These are phyloP conservation scores for Aureobasidium leucospermi DNA, from an alignment of 2,329 filamentous ascomycete species.

Conservation along the genomic window DNA sequence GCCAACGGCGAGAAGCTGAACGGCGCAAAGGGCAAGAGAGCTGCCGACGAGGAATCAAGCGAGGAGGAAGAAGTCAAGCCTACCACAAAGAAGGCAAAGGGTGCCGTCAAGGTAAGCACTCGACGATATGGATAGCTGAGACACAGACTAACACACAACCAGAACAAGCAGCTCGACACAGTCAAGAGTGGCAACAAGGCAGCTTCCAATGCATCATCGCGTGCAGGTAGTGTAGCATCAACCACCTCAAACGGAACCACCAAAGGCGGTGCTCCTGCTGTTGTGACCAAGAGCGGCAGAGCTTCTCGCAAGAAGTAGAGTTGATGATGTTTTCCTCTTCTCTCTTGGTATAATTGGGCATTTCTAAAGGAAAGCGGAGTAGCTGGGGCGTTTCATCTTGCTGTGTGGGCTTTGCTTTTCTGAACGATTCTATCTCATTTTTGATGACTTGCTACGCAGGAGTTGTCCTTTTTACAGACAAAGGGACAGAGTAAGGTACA, in stretches of 20 bases:
- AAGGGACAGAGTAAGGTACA: neutral
- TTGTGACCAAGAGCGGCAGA: slow-evolving; percentile 9
- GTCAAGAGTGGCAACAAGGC: slow-evolving; percentile 72
- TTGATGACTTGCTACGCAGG: slow-evolving; percentile 7
- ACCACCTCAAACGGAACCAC: slow-evolving; percentile 49
- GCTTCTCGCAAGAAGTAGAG: slow-evolving; percentile 12
- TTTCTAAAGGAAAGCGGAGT: neutral
- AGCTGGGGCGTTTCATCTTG: slow-evolving; percentile 4
- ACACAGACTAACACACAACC: slow-evolving; percentile 17
- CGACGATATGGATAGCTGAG: neutral
- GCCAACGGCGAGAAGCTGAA: slow-evolving; percentile 41
- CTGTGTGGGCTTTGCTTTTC: neutral
- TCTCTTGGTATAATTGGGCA: neutral
- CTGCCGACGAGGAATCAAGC: slow-evolving; percentile 75
- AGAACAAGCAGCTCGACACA: slow-evolving; percentile 92
- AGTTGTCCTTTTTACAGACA: neutral
- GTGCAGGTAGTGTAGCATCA: slow-evolving; percentile 82
- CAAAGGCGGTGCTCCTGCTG: slow-evolving; percentile 29
- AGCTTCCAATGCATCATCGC: slow-evolving; percentile 68
- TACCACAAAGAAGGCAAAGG: slow-evolving; percentile 93
- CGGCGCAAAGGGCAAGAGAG: slow-evolving; percentile 62
- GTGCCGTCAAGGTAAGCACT: slow-evolving; percentile 69
- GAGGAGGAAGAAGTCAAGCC: slow-evolving; percentile 69
- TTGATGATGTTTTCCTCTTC: neutral
- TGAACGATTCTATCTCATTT: neutral